Evolutionary conservation across 345 rosid species (phyloP), one percentile per base, ranked within the genome.

Genomic region (Reutealis trisperma): DNA sequence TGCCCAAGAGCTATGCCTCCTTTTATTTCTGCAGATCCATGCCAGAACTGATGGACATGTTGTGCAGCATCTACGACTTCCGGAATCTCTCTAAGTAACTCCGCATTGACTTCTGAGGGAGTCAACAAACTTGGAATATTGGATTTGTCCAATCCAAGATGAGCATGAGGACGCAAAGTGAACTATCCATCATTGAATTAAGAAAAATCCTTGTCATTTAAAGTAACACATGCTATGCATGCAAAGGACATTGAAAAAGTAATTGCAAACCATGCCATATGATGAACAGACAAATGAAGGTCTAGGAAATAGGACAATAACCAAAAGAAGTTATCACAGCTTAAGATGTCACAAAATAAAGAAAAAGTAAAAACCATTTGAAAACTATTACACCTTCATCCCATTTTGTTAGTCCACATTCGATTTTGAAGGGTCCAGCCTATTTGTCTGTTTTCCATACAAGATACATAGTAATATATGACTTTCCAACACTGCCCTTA

Each of bases 91-190:
- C 86, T 60, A 81, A 85, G 86, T 66, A 93, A 83, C 75, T 92
- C 92, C 72, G 87, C 86, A 21, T 87, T 85, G 67, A 90, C 84
- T 81, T 80, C 72, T 69, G 93, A 77, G 61, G 86, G 86, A 75
- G 86, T 70, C 69, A 70, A 66, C 21, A 41, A 47, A 85, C 80
- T 80, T 42, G 98, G 97, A 82, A 93, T 77, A 79, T 75, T 78
- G 2, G 96, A 89, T 87, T 87, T 90, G 84, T 95, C 97, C 47
- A 90, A 79, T 75, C 99, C 98, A 22, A 90, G 89, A 67, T 82
- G 86, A 80, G 87, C 91, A 83, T 88, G 82, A 71, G 99, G 99
- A 63, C 99, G 98, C 91, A 95, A 82, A 30, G 87, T 92, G 84
- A 95, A 95, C 99, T 93, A 92, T 44, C 47, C 64, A 72, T 74